These are phyloP conservation scores for Aspergillus taichungensis DNA, from an alignment of 495 filamentous ascomycete species.

Conservation along the genomic window DNA sequence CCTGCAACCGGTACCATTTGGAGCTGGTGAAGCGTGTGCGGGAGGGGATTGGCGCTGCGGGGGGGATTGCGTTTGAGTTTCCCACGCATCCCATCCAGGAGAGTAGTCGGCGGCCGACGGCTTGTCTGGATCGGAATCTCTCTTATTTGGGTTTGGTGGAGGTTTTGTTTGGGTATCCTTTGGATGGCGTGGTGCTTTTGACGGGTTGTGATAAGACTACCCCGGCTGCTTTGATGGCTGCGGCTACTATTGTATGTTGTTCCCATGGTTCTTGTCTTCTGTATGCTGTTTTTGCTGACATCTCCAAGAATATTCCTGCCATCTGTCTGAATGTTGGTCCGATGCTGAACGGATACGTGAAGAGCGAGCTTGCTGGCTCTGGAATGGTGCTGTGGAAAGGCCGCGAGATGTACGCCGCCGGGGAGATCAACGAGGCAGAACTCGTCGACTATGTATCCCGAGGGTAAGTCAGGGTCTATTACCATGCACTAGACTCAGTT, in stretches of 20 bases:
- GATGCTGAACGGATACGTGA: constrained; percentile 45
- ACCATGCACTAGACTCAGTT: background rate
- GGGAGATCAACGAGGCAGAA: constrained; percentile 39
- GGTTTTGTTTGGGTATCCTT: constrained; percentile 41
- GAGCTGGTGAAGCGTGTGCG: constrained; percentile 45
- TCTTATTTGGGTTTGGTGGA: constrained; percentile 45
- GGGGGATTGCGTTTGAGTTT: constrained; percentile 48
- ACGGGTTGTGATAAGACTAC: constrained; percentile 53
- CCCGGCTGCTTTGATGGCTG: constrained; percentile 48
- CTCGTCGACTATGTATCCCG: constrained; percentile 42
- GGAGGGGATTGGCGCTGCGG: constrained; percentile 44
- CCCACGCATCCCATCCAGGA: constrained; percentile 51
- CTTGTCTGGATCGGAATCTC: constrained; percentile 45
- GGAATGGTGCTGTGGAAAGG: constrained; percentile 45
- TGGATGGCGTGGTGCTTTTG: constrained; percentile 47
- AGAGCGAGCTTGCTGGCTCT: constrained; percentile 34
- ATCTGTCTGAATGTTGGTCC: constrained; percentile 49
- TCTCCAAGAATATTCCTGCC: constrained; percentile 40
- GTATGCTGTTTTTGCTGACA: background rate
- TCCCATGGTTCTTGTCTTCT: background rate
- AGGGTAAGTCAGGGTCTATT: constrained; percentile 21
- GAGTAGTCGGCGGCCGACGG: constrained; percentile 40
- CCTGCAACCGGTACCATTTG: constrained; percentile 46
- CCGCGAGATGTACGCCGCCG: constrained; percentile 42
- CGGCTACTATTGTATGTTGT: constrained; percentile 40